Evolutionary conservation across 805 yeast genomes (phyloP).

Genomic region (Wickerhamomyces chambardii): DNA sequence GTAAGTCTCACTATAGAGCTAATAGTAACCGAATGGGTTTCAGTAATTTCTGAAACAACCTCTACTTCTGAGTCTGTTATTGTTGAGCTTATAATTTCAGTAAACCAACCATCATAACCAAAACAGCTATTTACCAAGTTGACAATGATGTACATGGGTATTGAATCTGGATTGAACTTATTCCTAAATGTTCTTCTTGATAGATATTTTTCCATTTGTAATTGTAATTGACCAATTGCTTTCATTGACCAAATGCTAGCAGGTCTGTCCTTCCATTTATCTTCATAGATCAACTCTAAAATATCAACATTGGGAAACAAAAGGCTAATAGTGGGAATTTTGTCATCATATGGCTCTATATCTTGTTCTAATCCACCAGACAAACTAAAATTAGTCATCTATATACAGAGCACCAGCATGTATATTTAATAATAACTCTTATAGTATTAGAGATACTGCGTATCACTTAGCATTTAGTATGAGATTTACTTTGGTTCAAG

Average conservation of each 20-base stretch:
- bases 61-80: constrained; percentile 8
- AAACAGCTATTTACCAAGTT: constrained; percentile 40
- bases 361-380: not conserved
- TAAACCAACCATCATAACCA: constrained; percentile 52
- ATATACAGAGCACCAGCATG: too few relatives aligned
- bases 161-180: constrained; percentile 2
- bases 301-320: constrained; percentile 10
- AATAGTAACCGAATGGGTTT: constrained; percentile 17
- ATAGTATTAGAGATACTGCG: too few relatives aligned
- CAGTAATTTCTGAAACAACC: constrained; percentile 1
- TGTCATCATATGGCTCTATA: not conserved
- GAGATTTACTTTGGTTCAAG: too few relatives aligned
- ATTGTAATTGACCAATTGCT: constrained; percentile 38
- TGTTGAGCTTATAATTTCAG: constrained; percentile 24
- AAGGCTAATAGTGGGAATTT: not conserved
- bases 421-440: too few relatives aligned
- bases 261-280: constrained; percentile 25
- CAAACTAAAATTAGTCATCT: too few relatives aligned
- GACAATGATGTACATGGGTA: constrained; percentile 26
- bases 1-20: constrained; percentile 53
- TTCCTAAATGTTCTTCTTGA: constrained; percentile 1
- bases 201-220: constrained; percentile 28
- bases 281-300: constrained; percentile 17
- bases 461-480: too few relatives aligned
- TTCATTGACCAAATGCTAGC: constrained; percentile 37